Percentiles rank a stretch among this genome's conserved stretches.
Conservation (phyloP, 2,329 filamentous ascomycete genomes). For the Ascochyta viciae-villosae region DNA sequence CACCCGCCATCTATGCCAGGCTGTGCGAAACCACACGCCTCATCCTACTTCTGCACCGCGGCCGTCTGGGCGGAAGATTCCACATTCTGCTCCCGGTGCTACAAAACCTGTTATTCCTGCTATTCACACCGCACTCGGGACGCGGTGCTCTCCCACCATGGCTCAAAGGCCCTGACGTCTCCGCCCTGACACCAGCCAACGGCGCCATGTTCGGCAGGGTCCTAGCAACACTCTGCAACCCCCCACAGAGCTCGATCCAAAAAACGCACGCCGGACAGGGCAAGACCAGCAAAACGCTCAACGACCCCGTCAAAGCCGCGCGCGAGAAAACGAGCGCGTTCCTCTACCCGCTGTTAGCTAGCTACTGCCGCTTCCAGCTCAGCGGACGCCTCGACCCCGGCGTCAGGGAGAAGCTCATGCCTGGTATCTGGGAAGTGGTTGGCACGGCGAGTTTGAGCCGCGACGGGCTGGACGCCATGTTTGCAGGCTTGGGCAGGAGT, state of each 20-base stretch:
- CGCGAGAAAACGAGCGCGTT: conserved; percentile 65
- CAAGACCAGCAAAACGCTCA: conserved; percentile 52
- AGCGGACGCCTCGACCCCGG: conserved; percentile 56
- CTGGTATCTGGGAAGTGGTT: conserved; percentile 55
- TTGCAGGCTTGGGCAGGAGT: conserved; percentile 43
- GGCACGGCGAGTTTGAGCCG: conserved; percentile 41
- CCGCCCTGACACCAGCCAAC: conserved; percentile 50
- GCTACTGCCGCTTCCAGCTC: conserved; percentile 63
- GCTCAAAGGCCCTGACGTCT: conserved; percentile 29
- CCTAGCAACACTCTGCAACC: conserved; percentile 67
- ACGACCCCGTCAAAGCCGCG: conserved; percentile 66
- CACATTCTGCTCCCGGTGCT: conserved; percentile 65
- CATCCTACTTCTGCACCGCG: conserved; percentile 64
- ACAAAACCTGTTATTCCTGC: conserved; percentile 61
- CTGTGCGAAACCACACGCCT: conserved; percentile 62
- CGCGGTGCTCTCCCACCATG: conserved; percentile 41
- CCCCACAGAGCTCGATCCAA: conserved; percentile 63
- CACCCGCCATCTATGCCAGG: conserved; percentile 58
- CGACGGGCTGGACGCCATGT: conserved; percentile 46
- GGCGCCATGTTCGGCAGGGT: conserved; percentile 61
- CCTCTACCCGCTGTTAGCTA: conserved; percentile 63
- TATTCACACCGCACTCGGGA: conserved; percentile 58
- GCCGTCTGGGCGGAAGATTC: conserved; percentile 65
- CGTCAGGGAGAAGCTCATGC: conserved; percentile 65
- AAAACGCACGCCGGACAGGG: conserved; percentile 45